Base-by-base conservation (phyloP, 1,284 basidiomycete genomes). In the Trametes hirsuta region DNA sequence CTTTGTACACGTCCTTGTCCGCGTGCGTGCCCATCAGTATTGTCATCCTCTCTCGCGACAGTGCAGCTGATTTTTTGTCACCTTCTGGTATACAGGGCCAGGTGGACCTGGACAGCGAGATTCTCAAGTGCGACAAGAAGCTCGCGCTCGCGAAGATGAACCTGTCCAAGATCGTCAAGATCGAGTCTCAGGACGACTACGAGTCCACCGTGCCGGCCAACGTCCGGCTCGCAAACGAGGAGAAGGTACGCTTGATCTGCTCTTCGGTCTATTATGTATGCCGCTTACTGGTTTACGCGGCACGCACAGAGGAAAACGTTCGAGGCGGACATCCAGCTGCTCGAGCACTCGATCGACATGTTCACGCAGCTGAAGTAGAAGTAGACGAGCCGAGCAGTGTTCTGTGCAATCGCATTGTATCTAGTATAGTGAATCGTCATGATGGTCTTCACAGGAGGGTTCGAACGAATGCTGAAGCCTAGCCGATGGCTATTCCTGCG, bases 41-140 rank as follows among this genome's bases (percentile, higher is more conserved):
- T 42, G 35, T 49, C 8, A 39, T 18, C 18, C n/a, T 15, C 2
- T 2, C 44, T 6, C 4, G 14, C 30, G 46, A 14, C 22, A 6
- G 8, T 42, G 15, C 18, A 4, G 24, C 12, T 42, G 10, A 49
- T n/a, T 3, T 30, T 18, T 18, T 18, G 18, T 22, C 5, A 4
- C 47, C 21, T 2, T 34, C 4, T 0, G 41, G 11, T 24, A 10
- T 18, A 18, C 37, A 39, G 91, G 95, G 95, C 41, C 69, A 75
- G 60, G 87, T 97, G 37, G 90, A 97, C 73, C 79, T 95, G 10
- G 86, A 92, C 53, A 84, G 83, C 10, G 95, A 97, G 76, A 90
- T 97, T 49, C 78, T 83, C 46, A 97, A 95, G 74, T 88, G 89
- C 64, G 87, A 93, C 70, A 97, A 95, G 84, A 95, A 94, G 76